Evolutionary conservation across 208 protist genomes (phyloP), one percentile per base, ranked within the genome.

Genomic region (Phytomonas francai): DNA sequence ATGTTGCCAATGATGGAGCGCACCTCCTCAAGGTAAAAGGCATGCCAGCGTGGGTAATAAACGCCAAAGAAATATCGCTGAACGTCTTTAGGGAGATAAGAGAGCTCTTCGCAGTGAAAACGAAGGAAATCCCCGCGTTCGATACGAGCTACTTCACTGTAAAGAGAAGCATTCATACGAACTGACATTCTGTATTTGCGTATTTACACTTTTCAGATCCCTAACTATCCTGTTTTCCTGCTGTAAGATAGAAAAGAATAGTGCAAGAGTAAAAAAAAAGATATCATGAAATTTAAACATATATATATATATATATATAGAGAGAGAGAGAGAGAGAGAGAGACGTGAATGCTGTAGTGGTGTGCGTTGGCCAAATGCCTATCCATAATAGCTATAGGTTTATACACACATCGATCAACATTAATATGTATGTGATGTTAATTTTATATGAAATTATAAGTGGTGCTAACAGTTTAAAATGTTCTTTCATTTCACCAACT

Each of bases 11-110:
- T 84, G n/a, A 94, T 63, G 12, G 81, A 76, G 56, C 89, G 86
- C 72, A 95, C 80, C 84, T 97, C 92, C 59, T 97, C 88, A 2
- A 97, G 45, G 80, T 95, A 95, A 59, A 97, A 91, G 34, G 78
- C 83, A 34, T 89, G 88, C 88, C 88, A 97, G 33, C 92, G 87
- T 7, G 92, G 92, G 71, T 90, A 94, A 76, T 95, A 97, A 70
- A 77, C 83, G 30, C 92, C 92, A 28, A 90, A 88, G 74, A 97
- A 97, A 74, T 92, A 94, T 5, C 92, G 88, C 63, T 88, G 72
- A 59, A 83, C 80, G 68, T 97, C 92, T 9, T 68, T 67, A 34
- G 72, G 75, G 63, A 79, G 54, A 31, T 92, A 79, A 0, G 83
- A 92, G 51, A 95, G 81, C 67, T 81, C 73, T 65, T 88, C 81